Base-by-base conservation (phyloP, 257 asterid species). In the Coffea eugenioides region DNA sequence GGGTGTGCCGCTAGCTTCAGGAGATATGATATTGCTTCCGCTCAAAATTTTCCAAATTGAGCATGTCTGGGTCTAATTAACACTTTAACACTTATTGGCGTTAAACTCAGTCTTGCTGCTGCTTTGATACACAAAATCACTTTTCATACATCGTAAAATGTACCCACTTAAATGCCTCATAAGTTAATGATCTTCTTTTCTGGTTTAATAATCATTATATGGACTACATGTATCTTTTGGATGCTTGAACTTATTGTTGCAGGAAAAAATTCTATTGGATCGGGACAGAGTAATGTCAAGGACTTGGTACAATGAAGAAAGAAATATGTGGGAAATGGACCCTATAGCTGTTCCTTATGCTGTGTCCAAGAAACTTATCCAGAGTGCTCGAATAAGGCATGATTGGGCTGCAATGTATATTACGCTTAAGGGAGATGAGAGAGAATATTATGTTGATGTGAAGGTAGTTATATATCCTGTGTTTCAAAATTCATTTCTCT, bases 291-390 rank as follows among this genome's bases (percentile, higher is more conserved):
- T 96, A 76, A 83, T 89, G 67, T 90, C 97, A 41, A 94, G 90
- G 88, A 88, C 94, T 77, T 96, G 98, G 98, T 94, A 82, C 83
- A 90, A 92, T 88, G 97, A 93, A 77, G 92, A 88, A 83, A 81
- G 80, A 80, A 85, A 83, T 78, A 89, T 98, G 88, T 96, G 98
- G 99, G 99, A 96, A 86, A 82, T 96, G 94, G 97, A 94, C 74
- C 99, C 97, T 16, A 69, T 94, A 78, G 97, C 97, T 80, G 95
- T 92, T 88, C 97, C 99, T 78, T 94, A 96, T 87, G 98, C 97
- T 77, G 87, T 96, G 23, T 89, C 99, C 80, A 88, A 83, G 84
- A 92, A 94, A 86, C 93, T 96, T 81, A 90, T 96, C 82, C 91
- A 85, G 84, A 87, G 87, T 84, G 99, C 99, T 89, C 90, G 94